Percentiles rank a stretch among this genome's conserved stretches.
Evolutionary conservation across 331 rosid species (phyloP).

Genomic region (Quercus lobata): DNA sequence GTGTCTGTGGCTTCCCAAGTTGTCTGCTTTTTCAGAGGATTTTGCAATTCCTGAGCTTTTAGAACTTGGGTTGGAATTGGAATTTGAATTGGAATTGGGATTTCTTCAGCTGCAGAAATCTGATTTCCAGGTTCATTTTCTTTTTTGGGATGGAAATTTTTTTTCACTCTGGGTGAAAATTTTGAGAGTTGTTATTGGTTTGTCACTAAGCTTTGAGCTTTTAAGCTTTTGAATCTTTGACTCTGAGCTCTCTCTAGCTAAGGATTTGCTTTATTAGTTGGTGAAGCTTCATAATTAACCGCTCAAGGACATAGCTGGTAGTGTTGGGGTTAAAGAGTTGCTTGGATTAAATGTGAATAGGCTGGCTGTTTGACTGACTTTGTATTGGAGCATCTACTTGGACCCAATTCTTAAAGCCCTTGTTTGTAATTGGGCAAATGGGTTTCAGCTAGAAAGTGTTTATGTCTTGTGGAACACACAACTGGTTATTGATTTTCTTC

Average conservation of each 20-base stretch:
- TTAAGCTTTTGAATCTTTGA: not conserved
- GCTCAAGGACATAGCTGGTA: conserved; percentile 12
- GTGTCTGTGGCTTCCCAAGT: conserved; percentile 2
- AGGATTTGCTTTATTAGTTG: conserved; percentile 15
- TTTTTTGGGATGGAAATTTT: not conserved
- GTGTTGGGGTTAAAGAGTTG: conserved; percentile 9
- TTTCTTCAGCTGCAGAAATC: conserved; percentile 28
- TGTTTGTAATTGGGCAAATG: conserved; percentile 31
- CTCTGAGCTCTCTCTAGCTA: not conserved
- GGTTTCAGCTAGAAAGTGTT: conserved; percentile 24
- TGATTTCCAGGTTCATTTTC: conserved; percentile 15
- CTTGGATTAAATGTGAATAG: conserved; percentile 25
- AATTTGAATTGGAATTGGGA: conserved; percentile 13
- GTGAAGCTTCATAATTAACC: conserved; percentile 13
- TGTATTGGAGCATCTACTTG: conserved; percentile 7
- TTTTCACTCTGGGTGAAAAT: too few species aligned
- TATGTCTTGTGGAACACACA: conserved; percentile 4
- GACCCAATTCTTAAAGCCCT: conserved; percentile 24
- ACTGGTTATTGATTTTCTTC: conserved; percentile 35
- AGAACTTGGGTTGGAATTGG: not conserved
- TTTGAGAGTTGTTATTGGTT: too few species aligned
- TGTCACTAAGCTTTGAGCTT: too few species aligned
- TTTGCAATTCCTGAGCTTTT: not conserved
- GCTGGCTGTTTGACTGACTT: conserved; percentile 10
- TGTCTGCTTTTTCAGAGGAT: not conserved